These are phyloP conservation scores for Pyrenophora teres DNA, from an alignment of 2,329 filamentous ascomycete genomes.

Conservation along the genomic window DNA sequence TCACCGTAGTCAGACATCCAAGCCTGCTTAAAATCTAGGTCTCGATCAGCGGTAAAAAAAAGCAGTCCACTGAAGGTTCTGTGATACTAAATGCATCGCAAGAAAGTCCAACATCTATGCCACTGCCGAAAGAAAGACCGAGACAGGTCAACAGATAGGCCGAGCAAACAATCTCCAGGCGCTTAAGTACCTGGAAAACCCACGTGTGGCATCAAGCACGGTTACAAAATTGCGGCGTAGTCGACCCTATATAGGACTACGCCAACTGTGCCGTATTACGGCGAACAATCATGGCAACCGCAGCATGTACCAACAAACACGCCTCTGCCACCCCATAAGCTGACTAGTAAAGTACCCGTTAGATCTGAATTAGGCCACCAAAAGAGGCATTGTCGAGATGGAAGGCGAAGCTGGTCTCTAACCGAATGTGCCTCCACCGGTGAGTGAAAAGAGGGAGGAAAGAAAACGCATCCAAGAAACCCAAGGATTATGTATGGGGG, in stretches of 20 bases:
- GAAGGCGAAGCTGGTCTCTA: conserved; percentile 17
- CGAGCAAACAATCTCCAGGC: background rate
- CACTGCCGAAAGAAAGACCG: too few relatives aligned
- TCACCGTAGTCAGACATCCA: too few relatives aligned
- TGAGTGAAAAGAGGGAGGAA: background rate
- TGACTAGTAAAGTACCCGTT: background rate
- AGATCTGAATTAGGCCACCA: background rate
- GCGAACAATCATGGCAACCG: background rate
- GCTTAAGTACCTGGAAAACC: conserved; percentile 7
- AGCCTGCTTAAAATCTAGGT: too few relatives aligned
- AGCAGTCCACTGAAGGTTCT: too few relatives aligned
- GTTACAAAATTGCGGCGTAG: conserved; percentile 3
- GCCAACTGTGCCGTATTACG: background rate
- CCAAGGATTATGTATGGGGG: background rate
- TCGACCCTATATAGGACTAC: background rate
- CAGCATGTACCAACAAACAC: conserved; percentile 1
- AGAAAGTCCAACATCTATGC: too few relatives aligned
- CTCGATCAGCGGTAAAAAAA: too few relatives aligned
- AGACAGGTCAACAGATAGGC: background rate
- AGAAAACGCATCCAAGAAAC: background rate
- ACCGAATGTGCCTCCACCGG: conserved; percentile 10
- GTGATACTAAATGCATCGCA: too few relatives aligned
- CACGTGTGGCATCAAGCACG: conserved; percentile 6
- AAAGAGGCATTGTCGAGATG: conserved; percentile 8
- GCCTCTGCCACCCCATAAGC: background rate